These are phyloP conservation scores for Bryoglossum gracile DNA, from an alignment of 495 filamentous ascomycete genomes.

Conservation along the genomic window DNA sequence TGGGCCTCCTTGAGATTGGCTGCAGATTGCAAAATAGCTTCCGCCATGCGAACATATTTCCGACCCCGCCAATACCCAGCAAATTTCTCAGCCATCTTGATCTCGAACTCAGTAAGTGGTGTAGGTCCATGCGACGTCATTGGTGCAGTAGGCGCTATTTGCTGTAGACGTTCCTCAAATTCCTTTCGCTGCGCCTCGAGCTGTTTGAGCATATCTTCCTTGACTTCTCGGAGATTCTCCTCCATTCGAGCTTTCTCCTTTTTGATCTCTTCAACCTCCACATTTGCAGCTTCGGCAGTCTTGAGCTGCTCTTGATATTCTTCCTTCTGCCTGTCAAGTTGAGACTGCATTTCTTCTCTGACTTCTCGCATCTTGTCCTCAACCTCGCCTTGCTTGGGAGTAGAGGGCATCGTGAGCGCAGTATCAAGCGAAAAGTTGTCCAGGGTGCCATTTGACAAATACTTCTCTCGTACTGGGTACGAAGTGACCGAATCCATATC, in stretches of 20 bases:
- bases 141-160: slow-evolving; percentile 48
- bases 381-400: slow-evolving; percentile 68
- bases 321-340: slow-evolving; percentile 80
- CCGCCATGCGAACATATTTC: slow-evolving; percentile 91
- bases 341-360: slow-evolving; percentile 79
- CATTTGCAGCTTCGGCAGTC: slow-evolving; percentile 65
- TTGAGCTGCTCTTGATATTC: slow-evolving; percentile 77
- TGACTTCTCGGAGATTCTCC: slow-evolving; percentile 65
- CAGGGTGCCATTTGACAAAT: slow-evolving; percentile 88
- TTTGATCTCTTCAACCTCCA: slow-evolving; percentile 76
- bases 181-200: slow-evolving; percentile 66
- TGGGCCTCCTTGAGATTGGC: slow-evolving; percentile 89
- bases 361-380: slow-evolving; percentile 68
- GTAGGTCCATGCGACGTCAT: slow-evolving; percentile 40
- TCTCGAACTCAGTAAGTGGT: slow-evolving; percentile 59
- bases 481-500: slow-evolving; percentile 86
- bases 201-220: slow-evolving; percentile 80
- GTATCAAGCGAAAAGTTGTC: slow-evolving; percentile 98
- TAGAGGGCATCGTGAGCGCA: slow-evolving; percentile 85
- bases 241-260: slow-evolving; percentile 86
- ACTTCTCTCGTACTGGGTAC: slow-evolving; percentile 87
- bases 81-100: slow-evolving; percentile 56
- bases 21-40: slow-evolving; percentile 81
- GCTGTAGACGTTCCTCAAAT: slow-evolving; percentile 63
- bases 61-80: slow-evolving; percentile 73